Conservation (phyloP, 2,329 filamentous ascomycete genomes). For the Ustulina deusta region DNA sequence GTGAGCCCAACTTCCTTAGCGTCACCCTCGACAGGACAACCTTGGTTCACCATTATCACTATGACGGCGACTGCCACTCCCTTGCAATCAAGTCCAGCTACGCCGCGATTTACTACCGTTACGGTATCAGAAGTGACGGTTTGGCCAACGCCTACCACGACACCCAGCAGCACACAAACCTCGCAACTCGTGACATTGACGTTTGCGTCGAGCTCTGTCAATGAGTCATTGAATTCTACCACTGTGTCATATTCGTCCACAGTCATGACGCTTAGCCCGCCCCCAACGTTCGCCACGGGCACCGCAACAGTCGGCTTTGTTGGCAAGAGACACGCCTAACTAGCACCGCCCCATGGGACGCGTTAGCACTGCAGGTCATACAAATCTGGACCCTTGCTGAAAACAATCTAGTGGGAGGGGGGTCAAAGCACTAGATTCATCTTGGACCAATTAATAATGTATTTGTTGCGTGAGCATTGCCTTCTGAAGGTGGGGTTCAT, state of each 20-base stretch:
- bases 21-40: constrained; percentile 2
- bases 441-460: constrained; percentile 18
- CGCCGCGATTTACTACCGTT: constrained; percentile 33
- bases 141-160: constrained; percentile 28
- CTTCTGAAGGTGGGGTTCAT: not conserved
- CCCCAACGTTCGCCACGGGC: constrained; percentile 34
- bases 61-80: constrained; percentile 33
- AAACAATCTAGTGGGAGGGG: not conserved
- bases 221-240: constrained; percentile 39
- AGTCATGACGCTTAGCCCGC: constrained; percentile 36
- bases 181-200: constrained; percentile 37
- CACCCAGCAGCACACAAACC: constrained; percentile 16
- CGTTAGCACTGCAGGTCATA: not conserved
- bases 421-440: not conserved
- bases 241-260: constrained; percentile 39
- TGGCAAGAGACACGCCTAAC: constrained; percentile 26
- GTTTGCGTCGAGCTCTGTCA: constrained; percentile 37
- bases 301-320: constrained; percentile 30
- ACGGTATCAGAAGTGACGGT: constrained; percentile 40
- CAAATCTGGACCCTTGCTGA: not conserved
- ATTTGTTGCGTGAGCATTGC: constrained; percentile 12
- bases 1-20: constrained; percentile 14
- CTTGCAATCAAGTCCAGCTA: not conserved
- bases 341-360: not conserved
- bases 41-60: constrained; percentile 34